A percentile compares a stretch with the other conserved stretches of the same genome.
Evolutionary conservation across 305 asterid genomes (phyloP).

Genomic region (Solanum chacoense): DNA sequence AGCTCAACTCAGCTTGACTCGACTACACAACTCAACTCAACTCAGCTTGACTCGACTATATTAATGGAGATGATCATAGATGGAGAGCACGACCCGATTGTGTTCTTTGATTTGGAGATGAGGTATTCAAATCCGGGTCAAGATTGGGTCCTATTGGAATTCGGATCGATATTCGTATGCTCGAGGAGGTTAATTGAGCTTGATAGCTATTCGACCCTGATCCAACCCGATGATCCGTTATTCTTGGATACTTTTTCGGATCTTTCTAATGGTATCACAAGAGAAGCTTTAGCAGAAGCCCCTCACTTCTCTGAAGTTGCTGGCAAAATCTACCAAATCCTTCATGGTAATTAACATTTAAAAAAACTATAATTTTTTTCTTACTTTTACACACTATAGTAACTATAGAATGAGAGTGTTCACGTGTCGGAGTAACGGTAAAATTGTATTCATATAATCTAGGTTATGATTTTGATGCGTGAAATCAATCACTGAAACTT

Average conservation of each 20-base stretch:
- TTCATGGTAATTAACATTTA: neutral
- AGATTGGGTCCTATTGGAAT: neutral
- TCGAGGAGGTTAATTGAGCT: neutral
- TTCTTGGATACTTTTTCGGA: neutral
- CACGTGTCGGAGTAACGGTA: neutral
- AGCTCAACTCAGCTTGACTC: too few species aligned
- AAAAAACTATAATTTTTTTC: too few species aligned
- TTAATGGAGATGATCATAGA: neutral
- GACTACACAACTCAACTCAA: neutral
- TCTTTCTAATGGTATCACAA: neutral
- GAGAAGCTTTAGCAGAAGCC: neutral
- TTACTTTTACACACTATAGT: neutral
- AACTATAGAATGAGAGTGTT: too few species aligned
- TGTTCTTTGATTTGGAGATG: slow-evolving; percentile 1
- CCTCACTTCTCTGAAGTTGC: neutral
- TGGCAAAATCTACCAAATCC: neutral
- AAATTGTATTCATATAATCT: neutral
- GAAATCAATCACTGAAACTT: too few species aligned
- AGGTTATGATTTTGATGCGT: neutral
- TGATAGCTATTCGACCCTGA: neutral
- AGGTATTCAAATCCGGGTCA: neutral
- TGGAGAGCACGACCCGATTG: neutral
- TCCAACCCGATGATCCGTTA: neutral
- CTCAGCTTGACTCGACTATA: neutral
- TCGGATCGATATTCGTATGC: neutral